A percentile compares a stretch with the other conserved stretches of the same genome.
Evolutionary conservation across 2,329 filamentous ascomycete genomes (phyloP).

Genomic region (Pseudogymnoascus pannorum): DNA sequence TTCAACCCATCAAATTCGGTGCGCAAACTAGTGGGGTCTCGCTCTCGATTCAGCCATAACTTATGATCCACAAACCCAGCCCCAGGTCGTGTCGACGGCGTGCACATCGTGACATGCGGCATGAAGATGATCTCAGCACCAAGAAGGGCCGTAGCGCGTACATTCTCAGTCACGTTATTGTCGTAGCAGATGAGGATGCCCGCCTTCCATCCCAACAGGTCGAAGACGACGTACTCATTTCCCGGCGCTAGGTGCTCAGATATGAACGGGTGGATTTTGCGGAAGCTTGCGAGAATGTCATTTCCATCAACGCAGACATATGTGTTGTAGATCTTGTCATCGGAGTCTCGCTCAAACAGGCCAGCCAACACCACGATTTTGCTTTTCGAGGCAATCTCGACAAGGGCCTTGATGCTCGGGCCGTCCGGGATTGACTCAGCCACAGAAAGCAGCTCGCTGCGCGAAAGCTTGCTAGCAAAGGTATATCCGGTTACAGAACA

Average conservation of each 20-base stretch:
- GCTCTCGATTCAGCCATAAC: conserved; percentile 12
- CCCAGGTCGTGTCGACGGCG: conserved; percentile 14
- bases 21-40: conserved; percentile 12
- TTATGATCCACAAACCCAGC: conserved; percentile 14
- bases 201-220: conserved; percentile 14
- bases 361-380: conserved; percentile 2
- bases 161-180: conserved; percentile 15
- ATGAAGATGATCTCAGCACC: conserved; percentile 18
- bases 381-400: background rate
- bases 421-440: background rate
- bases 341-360: background rate
- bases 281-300: conserved; percentile 9
- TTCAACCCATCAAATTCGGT: conserved; percentile 16
- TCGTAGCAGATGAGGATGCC: conserved; percentile 17
- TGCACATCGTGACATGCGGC: conserved; percentile 17
- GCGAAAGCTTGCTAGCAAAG: conserved; percentile 2
- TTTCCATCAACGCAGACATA: conserved; percentile 7
- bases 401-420: background rate
- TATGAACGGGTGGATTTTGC: conserved; percentile 16
- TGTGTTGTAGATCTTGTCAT: conserved; percentile 2
- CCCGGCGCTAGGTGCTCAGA: conserved; percentile 13
- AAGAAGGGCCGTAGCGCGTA: conserved; percentile 15
- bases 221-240: conserved; percentile 15
- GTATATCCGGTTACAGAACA: conserved; percentile 3
- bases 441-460: background rate